Percentiles rank a stretch among this genome's conserved stretches.
Conservation (phyloP, 2,329 filamentous ascomycete genomes). For the Botrytis aclada region DNA sequence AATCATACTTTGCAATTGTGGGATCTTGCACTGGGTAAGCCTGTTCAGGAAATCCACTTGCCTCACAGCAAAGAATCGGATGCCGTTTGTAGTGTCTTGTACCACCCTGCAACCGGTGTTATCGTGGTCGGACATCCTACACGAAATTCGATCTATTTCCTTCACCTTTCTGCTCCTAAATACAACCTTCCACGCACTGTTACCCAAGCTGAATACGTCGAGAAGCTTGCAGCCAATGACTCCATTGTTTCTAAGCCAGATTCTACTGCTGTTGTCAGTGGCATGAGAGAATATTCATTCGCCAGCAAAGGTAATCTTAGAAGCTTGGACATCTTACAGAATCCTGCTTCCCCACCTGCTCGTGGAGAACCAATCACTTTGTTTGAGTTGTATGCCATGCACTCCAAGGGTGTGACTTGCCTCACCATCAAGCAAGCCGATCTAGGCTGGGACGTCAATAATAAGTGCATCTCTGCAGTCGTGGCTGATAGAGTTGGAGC, state of each 20-base stretch:
- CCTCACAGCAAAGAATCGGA: slow-evolving; percentile 95
- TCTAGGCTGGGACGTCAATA: slow-evolving; percentile 86
- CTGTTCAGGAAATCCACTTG: slow-evolving; percentile 94
- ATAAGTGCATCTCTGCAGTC: slow-evolving; percentile 77
- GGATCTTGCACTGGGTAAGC: slow-evolving; percentile 93
- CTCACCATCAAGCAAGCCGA: slow-evolving; percentile 83
- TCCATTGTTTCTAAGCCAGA: slow-evolving; percentile 76
- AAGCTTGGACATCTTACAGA: slow-evolving; percentile 83
- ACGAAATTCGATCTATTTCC: slow-evolving; percentile 94
- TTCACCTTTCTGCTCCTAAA: slow-evolving; percentile 89
- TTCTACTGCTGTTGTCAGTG: slow-evolving; percentile 95
- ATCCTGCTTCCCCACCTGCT: slow-evolving; percentile 60
- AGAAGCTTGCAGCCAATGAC: slow-evolving; percentile 71
- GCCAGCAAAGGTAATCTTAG: slow-evolving; percentile 80
- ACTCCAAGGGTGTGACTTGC: slow-evolving; percentile 94
- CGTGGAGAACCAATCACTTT: slow-evolving; percentile 65
- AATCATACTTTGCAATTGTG: slow-evolving; percentile 98
- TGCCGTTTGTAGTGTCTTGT: slow-evolving; percentile 95
- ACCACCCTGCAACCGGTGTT: slow-evolving; percentile 88
- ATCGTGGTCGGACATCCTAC: slow-evolving; percentile 95
- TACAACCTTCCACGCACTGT: slow-evolving; percentile 77
- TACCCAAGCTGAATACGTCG: slow-evolving; percentile 84
- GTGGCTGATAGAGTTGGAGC: slow-evolving; percentile 72
- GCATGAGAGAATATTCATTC: slow-evolving; percentile 92
- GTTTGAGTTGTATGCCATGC: slow-evolving; percentile 96